These are phyloP conservation scores for Phialocephala sp. DNA, from an alignment of 2,329 filamentous ascomycete species.

Conservation along the genomic window DNA sequence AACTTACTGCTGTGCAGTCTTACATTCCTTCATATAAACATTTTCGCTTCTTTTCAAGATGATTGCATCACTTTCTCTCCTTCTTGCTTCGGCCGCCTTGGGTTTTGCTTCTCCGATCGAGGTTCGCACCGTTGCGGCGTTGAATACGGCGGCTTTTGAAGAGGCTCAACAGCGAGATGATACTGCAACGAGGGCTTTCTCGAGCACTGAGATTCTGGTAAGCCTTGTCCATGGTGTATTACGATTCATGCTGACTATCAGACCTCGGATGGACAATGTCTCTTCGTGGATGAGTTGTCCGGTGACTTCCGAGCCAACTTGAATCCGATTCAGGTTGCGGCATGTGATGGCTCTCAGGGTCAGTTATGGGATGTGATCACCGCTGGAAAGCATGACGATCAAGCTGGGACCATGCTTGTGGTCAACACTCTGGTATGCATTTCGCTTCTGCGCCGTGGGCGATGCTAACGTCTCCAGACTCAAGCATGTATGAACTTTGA, in stretches of 20 bases:
- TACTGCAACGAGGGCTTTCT: constrained; percentile 50
- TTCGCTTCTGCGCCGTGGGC: background rate
- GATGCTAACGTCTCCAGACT: constrained; percentile 45
- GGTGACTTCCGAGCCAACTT: constrained; percentile 54
- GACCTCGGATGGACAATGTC: constrained; percentile 50
- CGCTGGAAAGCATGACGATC: constrained; percentile 57
- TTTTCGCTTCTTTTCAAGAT: constrained; percentile 27
- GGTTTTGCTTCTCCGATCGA: constrained; percentile 37
- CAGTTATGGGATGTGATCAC: constrained; percentile 53
- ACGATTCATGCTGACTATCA: constrained; percentile 28
- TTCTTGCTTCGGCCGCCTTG: constrained; percentile 32
- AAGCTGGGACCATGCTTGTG: constrained; percentile 53
- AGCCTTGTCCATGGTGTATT: constrained; percentile 22
- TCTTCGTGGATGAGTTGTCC: constrained; percentile 50
- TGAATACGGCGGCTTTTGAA: constrained; percentile 48
- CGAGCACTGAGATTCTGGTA: constrained; percentile 49
- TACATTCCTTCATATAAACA: constrained; percentile 33
- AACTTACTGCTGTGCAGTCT: constrained; percentile 33
- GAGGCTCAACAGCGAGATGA: constrained; percentile 51
- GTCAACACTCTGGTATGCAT: constrained; percentile 56
- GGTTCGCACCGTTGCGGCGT: constrained; percentile 42
- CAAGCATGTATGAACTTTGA: constrained; percentile 66
- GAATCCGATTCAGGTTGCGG: constrained; percentile 49
- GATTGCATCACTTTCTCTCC: constrained; percentile 32
- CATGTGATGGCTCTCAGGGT: constrained; percentile 49